Conservation (phyloP, 805 yeast genomes). For the Kazachstania bromeliacearum region DNA sequence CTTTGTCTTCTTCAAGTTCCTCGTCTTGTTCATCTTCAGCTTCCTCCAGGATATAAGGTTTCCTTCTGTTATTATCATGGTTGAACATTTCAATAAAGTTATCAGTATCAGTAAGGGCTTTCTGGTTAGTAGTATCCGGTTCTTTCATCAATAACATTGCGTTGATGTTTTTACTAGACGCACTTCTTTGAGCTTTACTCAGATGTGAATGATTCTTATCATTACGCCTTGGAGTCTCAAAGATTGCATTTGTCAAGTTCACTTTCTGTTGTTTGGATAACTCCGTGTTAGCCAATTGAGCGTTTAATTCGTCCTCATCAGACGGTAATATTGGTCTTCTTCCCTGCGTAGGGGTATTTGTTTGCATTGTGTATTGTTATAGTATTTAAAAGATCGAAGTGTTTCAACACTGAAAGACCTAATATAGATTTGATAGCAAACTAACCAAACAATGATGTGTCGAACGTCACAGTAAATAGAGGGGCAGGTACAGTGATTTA, state of each 20-base stretch:
- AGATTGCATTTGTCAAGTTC: background rate
- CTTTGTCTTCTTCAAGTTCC: constrained; percentile 3
- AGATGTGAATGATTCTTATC: background rate
- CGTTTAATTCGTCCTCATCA: constrained; percentile 15
- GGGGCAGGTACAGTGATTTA: too few relatives aligned
- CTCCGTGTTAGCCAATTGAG: constrained; percentile 1
- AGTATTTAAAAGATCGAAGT: background rate
- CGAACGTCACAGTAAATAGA: too few relatives aligned
- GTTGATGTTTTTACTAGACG: constrained; percentile 18
- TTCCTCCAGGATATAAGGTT: background rate
- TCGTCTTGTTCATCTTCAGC: constrained; percentile 1
- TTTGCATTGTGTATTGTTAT: too few relatives aligned
- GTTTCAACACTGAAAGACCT: background rate
- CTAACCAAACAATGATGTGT: too few relatives aligned
- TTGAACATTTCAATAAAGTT: constrained; percentile 23
- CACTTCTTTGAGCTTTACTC: constrained; percentile 8
- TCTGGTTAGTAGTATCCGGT: constrained; percentile 11
- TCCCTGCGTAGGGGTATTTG: too few relatives aligned
- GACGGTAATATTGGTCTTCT: constrained; percentile 24
- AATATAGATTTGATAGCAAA: too few relatives aligned
- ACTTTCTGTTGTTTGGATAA: background rate
- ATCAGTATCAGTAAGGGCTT: constrained; percentile 27
- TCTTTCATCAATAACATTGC: constrained; percentile 7
- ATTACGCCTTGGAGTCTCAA: background rate
- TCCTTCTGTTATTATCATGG: constrained; percentile 1